These are phyloP conservation scores for Arachnopeziza araneosa DNA, from an alignment of 2,329 filamentous ascomycete genomes.

Conservation along the genomic window DNA sequence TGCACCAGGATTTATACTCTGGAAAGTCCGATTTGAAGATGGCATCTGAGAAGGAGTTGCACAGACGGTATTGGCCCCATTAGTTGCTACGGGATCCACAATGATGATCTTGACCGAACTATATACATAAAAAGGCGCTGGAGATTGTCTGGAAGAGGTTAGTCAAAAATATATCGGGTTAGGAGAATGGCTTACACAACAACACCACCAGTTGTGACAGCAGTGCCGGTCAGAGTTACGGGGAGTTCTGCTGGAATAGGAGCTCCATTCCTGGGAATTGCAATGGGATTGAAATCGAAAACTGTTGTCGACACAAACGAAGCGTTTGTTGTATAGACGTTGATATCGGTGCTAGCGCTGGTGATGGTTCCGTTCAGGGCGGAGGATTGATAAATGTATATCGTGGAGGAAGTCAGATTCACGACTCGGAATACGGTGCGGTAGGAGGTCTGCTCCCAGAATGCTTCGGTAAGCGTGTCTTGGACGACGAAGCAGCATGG, in stretches of 20 bases:
- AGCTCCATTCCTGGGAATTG: conserved; percentile 1
- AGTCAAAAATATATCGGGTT: neutral
- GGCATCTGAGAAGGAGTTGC: conserved; percentile 1
- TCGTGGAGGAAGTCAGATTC: conserved; percentile 14
- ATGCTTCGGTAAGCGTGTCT: conserved; percentile 14
- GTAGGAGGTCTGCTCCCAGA: conserved; percentile 9
- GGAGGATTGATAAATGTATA: conserved; percentile 1
- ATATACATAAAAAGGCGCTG: conserved; percentile 19
- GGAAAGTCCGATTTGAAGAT: neutral
- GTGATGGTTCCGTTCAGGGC: conserved; percentile 8
- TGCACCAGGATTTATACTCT: conserved; percentile 14
- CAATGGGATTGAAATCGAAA: conserved; percentile 10
- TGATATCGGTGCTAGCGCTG: neutral
- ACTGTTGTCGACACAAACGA: conserved; percentile 4
- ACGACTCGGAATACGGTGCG: conserved; percentile 1
- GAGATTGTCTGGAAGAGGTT: conserved; percentile 12
- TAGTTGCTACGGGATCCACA: conserved; percentile 8
- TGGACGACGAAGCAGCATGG: conserved; percentile 18
- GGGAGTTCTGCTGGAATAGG: neutral
- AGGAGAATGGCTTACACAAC: conserved; percentile 9
- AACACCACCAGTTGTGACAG: conserved; percentile 9
- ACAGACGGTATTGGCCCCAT: conserved; percentile 5
- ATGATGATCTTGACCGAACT: conserved; percentile 19
- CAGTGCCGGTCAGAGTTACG: conserved; percentile 5
- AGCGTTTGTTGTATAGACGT: conserved; percentile 4